phyloP scores from a whole-genome alignment of 345 rosid genomes.

The Melastoma malabathricum region DNA sequence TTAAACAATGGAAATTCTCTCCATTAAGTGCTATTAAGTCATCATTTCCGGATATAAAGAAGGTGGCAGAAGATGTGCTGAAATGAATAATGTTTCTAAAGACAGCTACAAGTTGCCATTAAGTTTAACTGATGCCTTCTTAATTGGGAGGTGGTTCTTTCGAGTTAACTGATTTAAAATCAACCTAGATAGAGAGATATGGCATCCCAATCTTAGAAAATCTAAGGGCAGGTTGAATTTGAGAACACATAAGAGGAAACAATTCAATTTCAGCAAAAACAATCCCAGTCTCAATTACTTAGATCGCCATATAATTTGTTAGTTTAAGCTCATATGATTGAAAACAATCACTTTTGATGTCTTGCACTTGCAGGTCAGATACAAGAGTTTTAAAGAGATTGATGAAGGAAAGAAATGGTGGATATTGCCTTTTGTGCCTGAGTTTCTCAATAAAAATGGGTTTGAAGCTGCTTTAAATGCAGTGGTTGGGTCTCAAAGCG shows the following conservation, averaged over 20 bases:
- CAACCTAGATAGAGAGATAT: too few relatives aligned
- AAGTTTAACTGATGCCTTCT: too few relatives aligned
- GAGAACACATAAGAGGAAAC: too few relatives aligned
- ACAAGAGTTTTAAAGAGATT: conserved; percentile 62
- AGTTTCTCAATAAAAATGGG: conserved; percentile 51
- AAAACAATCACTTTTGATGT: too few relatives aligned
- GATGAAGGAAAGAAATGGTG: conserved; percentile 78
- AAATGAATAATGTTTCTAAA: conserved; percentile 6
- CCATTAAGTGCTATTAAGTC: conserved; percentile 26
- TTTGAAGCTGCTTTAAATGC: conserved; percentile 46
- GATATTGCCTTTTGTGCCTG: conserved; percentile 58
- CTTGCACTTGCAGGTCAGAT: conserved; percentile 44
- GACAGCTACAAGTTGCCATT: too few relatives aligned
- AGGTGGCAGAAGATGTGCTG: conserved; percentile 62
- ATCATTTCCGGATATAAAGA: conserved; percentile 68
- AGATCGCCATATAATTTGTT: not conserved
- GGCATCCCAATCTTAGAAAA: too few relatives aligned
- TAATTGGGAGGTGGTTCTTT: too few relatives aligned
- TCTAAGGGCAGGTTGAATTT: too few relatives aligned
- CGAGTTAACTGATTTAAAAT: too few relatives aligned
- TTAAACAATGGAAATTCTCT: too few relatives aligned
- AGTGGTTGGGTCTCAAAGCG: conserved; percentile 47
- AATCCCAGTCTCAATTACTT: not conserved
- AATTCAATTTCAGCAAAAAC: too few relatives aligned
- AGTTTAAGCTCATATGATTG: too few relatives aligned